These are phyloP conservation scores for Fonsecaea pedrosoi DNA, from an alignment of 2,329 filamentous ascomycete species.

Conservation along the genomic window DNA sequence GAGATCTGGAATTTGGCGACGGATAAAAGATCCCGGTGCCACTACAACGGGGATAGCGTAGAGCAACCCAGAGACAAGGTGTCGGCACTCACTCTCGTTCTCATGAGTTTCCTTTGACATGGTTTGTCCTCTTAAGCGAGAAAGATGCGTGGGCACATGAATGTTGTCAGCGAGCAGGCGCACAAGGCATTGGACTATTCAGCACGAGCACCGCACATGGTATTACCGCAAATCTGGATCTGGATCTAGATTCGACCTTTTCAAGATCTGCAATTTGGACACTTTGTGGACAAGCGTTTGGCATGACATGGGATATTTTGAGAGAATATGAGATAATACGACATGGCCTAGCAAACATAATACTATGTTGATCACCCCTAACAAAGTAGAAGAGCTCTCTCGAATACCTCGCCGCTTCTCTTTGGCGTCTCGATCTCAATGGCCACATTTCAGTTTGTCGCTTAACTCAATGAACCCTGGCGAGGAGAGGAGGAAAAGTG, in stretches of 20 bases:
- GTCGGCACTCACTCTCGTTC: background rate
- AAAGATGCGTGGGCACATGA: background rate
- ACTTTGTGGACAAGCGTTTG: background rate
- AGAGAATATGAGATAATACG: background rate
- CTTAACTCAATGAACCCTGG: too few species aligned
- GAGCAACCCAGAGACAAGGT: background rate
- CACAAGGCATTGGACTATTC: too few species aligned
- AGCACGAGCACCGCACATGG: background rate
- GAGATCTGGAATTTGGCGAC: slow-evolving; percentile 23
- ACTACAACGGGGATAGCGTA: background rate
- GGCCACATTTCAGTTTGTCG: too few species aligned
- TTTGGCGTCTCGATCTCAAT: too few species aligned
- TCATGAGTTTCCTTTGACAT: background rate
- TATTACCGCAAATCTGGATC: background rate
- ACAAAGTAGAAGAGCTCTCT: background rate
- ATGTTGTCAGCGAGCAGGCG: background rate
- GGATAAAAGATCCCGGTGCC: background rate
- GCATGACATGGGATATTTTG: background rate
- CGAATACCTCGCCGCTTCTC: too few species aligned
- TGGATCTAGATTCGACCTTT: background rate
- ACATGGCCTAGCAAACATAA: background rate
- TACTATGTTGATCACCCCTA: background rate
- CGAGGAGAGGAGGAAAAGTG: too few species aligned
- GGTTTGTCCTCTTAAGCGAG: background rate
- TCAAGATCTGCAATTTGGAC: background rate